Evolutionary conservation across 2,329 filamentous ascomycete genomes (phyloP), one percentile per base, ranked within the genome.

Genomic region (Curvularia verruculosa): DNA sequence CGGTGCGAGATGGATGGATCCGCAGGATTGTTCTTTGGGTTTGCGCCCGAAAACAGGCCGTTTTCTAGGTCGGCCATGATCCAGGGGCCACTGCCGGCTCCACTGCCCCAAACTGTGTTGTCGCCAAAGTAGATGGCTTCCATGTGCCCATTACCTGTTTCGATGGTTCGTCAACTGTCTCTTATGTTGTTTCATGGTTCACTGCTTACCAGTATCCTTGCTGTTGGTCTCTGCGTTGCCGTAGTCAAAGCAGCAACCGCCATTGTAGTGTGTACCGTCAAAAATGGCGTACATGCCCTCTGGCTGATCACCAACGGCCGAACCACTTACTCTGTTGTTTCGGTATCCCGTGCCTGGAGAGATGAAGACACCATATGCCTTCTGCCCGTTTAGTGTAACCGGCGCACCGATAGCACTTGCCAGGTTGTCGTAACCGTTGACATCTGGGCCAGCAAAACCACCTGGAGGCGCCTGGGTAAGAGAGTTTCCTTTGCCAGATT

Each of bases 61-160:
- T 89, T 88, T 69, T 89, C 87, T 0, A 89, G 80, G 72, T 89
- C 87, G 0, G 86, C 87, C 85, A 89, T 88, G 63, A 89, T 70
- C 87, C 87, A 89, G 0, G 87, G 87, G 0, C 87, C 86, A 41
- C 64, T 80, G 43, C 86, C 86, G 3, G 83, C 54, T 8, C 87
- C 87, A 7, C 71, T 73, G 18, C 86, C 86, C 83, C 84, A 87
- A 61, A 57, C 56, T 0, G 78, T 85, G 70, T 67, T 82, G 69
- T 78, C 75, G 1, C 87, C 87, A 64, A 81, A 89, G 79, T 89
- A 89, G 56, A 89, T 84, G 52, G 87, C 84, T 68, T 89, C 87
- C 87, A 89, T 89, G 66, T 88, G 86, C 15, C 84, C 87, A 51
- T 83, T 82, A 2, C 87, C 40, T 53, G 12, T 3, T 8, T 15